A percentile compares a stretch with the other conserved stretches of the same genome.
Evolutionary conservation across 495 filamentous ascomycete species (phyloP).

Genomic region (Aspergillus sclerotioniger): DNA sequence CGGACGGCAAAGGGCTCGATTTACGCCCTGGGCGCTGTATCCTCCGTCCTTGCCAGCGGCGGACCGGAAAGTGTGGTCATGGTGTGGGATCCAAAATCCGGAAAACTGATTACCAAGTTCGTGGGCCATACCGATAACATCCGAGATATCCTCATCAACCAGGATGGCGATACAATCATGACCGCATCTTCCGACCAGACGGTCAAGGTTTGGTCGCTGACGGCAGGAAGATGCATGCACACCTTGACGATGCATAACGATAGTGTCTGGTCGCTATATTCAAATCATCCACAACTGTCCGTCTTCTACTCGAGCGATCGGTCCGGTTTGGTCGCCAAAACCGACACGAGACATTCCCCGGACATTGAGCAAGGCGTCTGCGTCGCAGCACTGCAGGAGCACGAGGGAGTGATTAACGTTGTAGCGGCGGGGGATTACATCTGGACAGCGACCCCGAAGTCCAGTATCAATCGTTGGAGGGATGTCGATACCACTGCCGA

Average conservation of each 20-base stretch:
- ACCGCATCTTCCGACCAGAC: slow-evolving; percentile 96
- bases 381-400: slow-evolving; percentile 84
- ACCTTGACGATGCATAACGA: slow-evolving; percentile 98
- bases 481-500: slow-evolving; percentile 75
- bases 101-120: slow-evolving; percentile 90
- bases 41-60: slow-evolving; percentile 80
- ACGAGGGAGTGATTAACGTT: slow-evolving; percentile 83
- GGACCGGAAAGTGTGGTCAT: slow-evolving; percentile 92
- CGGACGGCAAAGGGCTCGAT: slow-evolving; percentile 87
- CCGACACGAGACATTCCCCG: slow-evolving; percentile 72
- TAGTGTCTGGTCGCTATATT: slow-evolving; percentile 95
- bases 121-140: slow-evolving; percentile 98
- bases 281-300: slow-evolving; percentile 77
- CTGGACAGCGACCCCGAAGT: slow-evolving; percentile 92
- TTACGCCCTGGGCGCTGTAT: slow-evolving; percentile 78
- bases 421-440: slow-evolving; percentile 76
- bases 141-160: slow-evolving; percentile 82
- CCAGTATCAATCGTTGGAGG: slow-evolving; percentile 92
- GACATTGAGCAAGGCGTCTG: slow-evolving; percentile 89
- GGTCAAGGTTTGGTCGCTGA: slow-evolving; percentile 95
- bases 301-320: slow-evolving; percentile 94
- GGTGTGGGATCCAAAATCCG: slow-evolving; percentile 88
- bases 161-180: slow-evolving; percentile 85
- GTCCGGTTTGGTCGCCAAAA: slow-evolving; percentile 89
- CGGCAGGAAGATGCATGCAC: slow-evolving; percentile 91